phyloP scores from a whole-genome alignment of 2,329 filamentous ascomycete species.

The Hymenoscyphus repandus region DNA sequence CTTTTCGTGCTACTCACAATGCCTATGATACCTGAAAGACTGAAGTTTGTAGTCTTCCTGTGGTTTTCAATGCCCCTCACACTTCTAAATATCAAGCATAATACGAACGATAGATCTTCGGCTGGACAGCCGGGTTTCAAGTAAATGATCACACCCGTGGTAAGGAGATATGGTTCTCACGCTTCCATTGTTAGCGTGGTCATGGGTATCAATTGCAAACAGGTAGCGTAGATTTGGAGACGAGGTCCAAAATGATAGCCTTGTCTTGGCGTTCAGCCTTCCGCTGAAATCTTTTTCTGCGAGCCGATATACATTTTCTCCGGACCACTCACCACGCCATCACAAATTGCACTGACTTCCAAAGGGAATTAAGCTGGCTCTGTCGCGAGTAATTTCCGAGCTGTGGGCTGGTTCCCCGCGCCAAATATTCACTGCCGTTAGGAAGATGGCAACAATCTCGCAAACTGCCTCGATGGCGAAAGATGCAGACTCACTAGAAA shows the following conservation, averaged over 20 bases:
- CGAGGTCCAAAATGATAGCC: conserved; percentile 8
- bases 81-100: not conserved
- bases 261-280: conserved; percentile 23
- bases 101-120: not conserved
- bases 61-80: too few relatives aligned
- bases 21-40: too few relatives aligned
- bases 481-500: not conserved
- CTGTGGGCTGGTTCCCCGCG: conserved; percentile 30
- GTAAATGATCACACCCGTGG: not conserved
- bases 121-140: not conserved
- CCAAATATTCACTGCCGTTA: conserved; percentile 7
- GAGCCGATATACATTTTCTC: conserved; percentile 16
- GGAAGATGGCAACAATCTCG: conserved; percentile 18
- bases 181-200: not conserved
- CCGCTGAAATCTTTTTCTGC: not conserved
- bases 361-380: conserved; percentile 19
- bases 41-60: too few relatives aligned
- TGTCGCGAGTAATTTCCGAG: conserved; percentile 10
- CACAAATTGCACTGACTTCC: too few relatives aligned
- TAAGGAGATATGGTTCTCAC: too few relatives aligned
- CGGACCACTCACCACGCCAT: not conserved
- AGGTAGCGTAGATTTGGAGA: not conserved
- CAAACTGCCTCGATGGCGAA: conserved; percentile 9
- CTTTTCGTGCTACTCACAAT: too few relatives aligned
- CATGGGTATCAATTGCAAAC: not conserved